Conservation (phyloP, 2,329 filamentous ascomycete genomes). For the Celoporthe dispersa region DNA sequence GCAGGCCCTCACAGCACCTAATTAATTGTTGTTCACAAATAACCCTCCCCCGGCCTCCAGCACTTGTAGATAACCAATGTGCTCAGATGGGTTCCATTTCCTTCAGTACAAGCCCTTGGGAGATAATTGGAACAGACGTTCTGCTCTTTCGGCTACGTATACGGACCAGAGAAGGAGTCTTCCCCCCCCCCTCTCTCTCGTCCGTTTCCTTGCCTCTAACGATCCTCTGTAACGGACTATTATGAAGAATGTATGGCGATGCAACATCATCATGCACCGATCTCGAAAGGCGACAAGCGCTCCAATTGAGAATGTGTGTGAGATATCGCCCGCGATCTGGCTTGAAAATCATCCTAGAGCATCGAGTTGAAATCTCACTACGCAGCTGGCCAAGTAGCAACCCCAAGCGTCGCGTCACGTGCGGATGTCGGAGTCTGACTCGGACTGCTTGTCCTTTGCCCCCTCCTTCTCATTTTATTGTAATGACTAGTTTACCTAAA, state of each 20-base stretch:
- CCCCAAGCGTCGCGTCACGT: neutral
- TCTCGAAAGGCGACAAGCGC: neutral
- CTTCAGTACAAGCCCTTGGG: too few relatives aligned
- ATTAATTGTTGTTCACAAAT: neutral
- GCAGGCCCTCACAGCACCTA: neutral
- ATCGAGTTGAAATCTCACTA: too few relatives aligned
- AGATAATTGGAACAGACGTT: too few relatives aligned
- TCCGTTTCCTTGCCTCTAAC: too few relatives aligned
- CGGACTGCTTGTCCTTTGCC: neutral
- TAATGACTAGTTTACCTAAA: neutral
- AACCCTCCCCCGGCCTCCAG: too few relatives aligned
- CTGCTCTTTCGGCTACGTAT: neutral
- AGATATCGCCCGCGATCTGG: neutral
- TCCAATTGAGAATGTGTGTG: neutral
- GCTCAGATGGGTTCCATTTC: too few relatives aligned
- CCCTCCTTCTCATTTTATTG: neutral
- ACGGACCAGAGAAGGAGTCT: too few relatives aligned
- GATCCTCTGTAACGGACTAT: neutral
- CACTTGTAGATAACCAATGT: too few relatives aligned
- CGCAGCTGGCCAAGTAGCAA: too few relatives aligned
- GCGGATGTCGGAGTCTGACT: neutral
- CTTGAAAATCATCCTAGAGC: too few relatives aligned
- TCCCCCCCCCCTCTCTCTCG: too few relatives aligned
- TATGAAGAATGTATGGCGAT: neutral
- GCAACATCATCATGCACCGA: neutral